Evolutionary conservation across 2,329 filamentous ascomycete species (phyloP), one percentile per base, ranked within the genome.

Genomic region (Pseudogymnoascus sp.): DNA sequence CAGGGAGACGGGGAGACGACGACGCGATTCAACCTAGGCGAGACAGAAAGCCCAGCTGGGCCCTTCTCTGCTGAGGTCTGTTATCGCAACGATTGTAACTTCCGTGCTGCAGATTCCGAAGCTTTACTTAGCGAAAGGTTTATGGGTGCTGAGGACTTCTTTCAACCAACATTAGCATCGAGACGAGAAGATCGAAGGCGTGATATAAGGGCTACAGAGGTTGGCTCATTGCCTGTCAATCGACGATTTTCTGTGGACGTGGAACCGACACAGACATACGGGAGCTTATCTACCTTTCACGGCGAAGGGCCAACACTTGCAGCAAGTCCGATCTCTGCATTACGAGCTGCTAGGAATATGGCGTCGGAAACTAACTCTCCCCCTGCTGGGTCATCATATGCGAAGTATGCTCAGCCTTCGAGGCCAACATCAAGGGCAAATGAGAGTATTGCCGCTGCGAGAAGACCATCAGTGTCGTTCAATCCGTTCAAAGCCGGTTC

Each of bases 401-500:
- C 63, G 27, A 62, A 45, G 65, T 71, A 27, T 64, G 68, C 70
- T 76, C 60, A 60, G 64, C 64, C 29, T 7, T 71, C 71, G 18
- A 68, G 68, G 59, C 67, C 66, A 7, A 72, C 72, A 5, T 58
- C 71, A 40, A 78, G 79, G 59, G 76, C 74, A 12, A 74, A 77
- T 40, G 84, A 89, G 45, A 78, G 77, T 21, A 70, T 71, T 12
- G 70, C 74, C 21, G 76, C 82, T 58, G 81, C 81, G 60, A 83
- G 92, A 68, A 85, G 91, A 60, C 87, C 89, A 5, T 97, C 91
- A 0, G 84, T 96, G 21, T 95, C 90, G 0, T 96, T 97, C 69
- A 90, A 95, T 68, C 92, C 93, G 0, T 99, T 99, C 79, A 99
- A 99, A 75, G 90, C 92, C 12, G 93, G 93, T 9, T 95, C 93